Percentiles rank a stretch among this genome's conserved stretches.
These are phyloP conservation scores for Fusarium compactum DNA, from an alignment of 2,329 filamentous ascomycete species.

Conservation along the genomic window DNA sequence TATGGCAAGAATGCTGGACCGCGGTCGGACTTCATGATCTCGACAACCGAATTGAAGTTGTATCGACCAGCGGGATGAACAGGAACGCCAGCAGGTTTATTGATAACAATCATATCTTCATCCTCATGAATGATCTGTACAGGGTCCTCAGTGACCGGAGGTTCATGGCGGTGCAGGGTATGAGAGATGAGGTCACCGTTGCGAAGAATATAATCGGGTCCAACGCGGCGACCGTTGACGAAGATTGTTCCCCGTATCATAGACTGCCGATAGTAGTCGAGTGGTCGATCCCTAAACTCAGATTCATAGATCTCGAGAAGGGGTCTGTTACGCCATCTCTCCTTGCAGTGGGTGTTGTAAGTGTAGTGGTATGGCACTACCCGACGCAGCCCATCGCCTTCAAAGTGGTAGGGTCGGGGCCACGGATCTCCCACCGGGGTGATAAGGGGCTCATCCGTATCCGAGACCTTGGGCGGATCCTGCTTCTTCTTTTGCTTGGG, in stretches of 20 bases:
- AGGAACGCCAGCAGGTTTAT: conserved; percentile 94
- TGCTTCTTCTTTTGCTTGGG: conserved; percentile 36
- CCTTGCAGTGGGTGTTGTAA: conserved; percentile 95
- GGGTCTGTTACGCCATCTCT: conserved; percentile 86
- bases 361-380: conserved; percentile 91
- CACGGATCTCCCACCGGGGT: conserved; percentile 56
- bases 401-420: conserved; percentile 81
- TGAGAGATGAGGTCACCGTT: conserved; percentile 95
- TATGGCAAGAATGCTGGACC: conserved; percentile 66
- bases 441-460: conserved; percentile 45
- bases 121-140: conserved; percentile 91
- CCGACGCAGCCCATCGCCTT: conserved; percentile 80
- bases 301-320: conserved; percentile 89
- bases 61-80: conserved; percentile 96
- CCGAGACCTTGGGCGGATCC: conserved; percentile 35
- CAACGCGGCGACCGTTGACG: conserved; percentile 80
- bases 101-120: conserved; percentile 92
- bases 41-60: conserved; percentile 92
- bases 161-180: conserved; percentile 94
- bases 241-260: conserved; percentile 83
- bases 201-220: conserved; percentile 76
- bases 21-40: conserved; percentile 88
- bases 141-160: conserved; percentile 84
- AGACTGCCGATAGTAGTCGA: conserved; percentile 87
- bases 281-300: conserved; percentile 90